Base-by-base conservation (phyloP, 768 basidiomycete genomes). In the Rhizopogon vulgaris region DNA sequence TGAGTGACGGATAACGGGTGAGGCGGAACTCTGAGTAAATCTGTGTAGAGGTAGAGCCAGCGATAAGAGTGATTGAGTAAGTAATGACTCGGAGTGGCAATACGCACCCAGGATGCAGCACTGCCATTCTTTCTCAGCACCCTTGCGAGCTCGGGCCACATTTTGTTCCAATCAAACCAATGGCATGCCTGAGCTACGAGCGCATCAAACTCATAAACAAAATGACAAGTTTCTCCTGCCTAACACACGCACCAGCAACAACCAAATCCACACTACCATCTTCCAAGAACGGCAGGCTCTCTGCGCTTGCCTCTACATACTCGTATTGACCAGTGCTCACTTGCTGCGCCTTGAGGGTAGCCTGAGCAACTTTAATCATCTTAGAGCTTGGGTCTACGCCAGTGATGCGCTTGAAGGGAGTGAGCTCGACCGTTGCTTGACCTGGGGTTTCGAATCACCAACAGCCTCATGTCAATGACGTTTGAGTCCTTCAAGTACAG, bases 131-230 rank as follows among this genome's bases (percentile, higher is more conserved):
- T 73, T 45, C 78, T 72, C 38, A 91, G 67, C 7, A 86, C 75
- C 3, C 85, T 73, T 10, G 73, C 71, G 0, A 81, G 70, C 65
- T 90, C 84, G 3, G 76, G 78, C 87, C 88, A 92, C 6, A 85
- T 73, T 58, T 77, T 79, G 6, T 68, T 64, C 78, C 83, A 87
- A 59, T 90, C 76, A 60, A 91, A 92, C 88, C 89, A 90, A 61
- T 92, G 90, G 3, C 80, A 80, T 0, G 89, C 82, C 68, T 89
- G 89, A 1, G 85, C 89, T 88, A 45, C 14, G 46, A 10, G 3
- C n/a, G 4, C 11, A 14, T 11, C 28, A 7, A 18, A 17, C 53
- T 25, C 27, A 38, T 25, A 7, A 30, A 50, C 9, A 25, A 14
- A 28, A 10, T 22, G 28, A 41, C 38, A 25, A 41, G 27, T 22